Conservation (phyloP, 768 basidiomycete species). For the Tephrocybe rancida region DNA sequence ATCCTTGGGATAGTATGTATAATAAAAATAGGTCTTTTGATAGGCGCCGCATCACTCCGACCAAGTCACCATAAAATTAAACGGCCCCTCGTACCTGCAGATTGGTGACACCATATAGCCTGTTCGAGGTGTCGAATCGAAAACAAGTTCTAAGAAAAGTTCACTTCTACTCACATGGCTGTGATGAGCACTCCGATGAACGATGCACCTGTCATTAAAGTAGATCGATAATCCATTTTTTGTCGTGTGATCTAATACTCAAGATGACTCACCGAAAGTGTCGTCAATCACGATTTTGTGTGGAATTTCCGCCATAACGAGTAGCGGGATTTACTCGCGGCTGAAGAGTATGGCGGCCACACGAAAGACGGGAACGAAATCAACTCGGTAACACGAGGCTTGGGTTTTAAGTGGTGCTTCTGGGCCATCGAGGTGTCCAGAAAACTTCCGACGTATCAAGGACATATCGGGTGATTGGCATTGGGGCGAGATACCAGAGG, state of each 20-base stretch:
- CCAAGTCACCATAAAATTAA: neutral
- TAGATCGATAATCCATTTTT: neutral
- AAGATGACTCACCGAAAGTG: conserved; percentile 22
- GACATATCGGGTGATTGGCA: no score
- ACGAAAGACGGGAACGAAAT: neutral
- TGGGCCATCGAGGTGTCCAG: neutral
- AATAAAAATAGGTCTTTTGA: conserved; percentile 36
- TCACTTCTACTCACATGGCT: conserved; percentile 26
- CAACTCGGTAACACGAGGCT: neutral
- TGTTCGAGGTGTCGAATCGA: conserved; percentile 10
- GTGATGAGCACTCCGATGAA: conserved; percentile 34
- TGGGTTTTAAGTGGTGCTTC: conserved; percentile 4
- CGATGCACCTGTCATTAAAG: conserved; percentile 20
- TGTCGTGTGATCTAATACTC: neutral
- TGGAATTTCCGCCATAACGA: conserved; percentile 2
- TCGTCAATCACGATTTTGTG: conserved; percentile 17
- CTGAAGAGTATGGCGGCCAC: neutral
- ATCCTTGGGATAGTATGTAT: conserved; percentile 34
- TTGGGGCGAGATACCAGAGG: no score
- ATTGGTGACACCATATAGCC: conserved; percentile 38
- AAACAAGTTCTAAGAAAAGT: neutral
- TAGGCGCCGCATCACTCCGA: neutral
- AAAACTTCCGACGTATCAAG: neutral
- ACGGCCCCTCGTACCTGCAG: conserved; percentile 25
- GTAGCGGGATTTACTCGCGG: neutral